Base-by-base conservation (phyloP, 306 rosid genomes). In the Quercus wislizeni region DNA sequence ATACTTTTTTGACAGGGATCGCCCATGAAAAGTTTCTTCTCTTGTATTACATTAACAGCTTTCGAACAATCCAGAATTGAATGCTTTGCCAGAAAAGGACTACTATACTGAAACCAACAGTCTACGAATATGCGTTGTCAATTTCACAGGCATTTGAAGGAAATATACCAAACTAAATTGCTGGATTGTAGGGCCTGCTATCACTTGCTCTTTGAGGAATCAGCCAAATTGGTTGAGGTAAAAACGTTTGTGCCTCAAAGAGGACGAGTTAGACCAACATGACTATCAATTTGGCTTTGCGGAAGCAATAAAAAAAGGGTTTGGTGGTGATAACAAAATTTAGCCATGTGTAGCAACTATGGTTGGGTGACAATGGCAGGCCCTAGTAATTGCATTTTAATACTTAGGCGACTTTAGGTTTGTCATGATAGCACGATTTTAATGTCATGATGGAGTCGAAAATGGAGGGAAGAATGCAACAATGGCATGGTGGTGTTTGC, bases 21-120 rank as follows among this genome's bases (percentile, higher is more conserved):
- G 19, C 35, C 75, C 74, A 55, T 65, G 25, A 67, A 76, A 81
- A 57, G 65, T 10, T 46, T 23, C 20, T 14, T n/a, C 51, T 56
- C 65, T 43, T 31, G 58, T 57, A 71, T 46, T 23, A 6, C 46
- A 38, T 38, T 38, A 7, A 8, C 31, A 43, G 25, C 63, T 73
- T 30, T 30, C 54, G 20, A 14, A 31, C 10, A 6, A 65, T 15
- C 35, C 55, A n/a, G 63, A 51, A 75, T 46, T 43, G 49, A 71
- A 55, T 74, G 70, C 61, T 55, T 63, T 75, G 76, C 43, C 82
- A 77, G 52, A 75, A 75, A 81, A 56, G 74, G 69, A 70, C 74
- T 18, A 12, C 14, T 59, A 23, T 55, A 20, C 54, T 46, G 21
- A n/a, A 73, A 41, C n/a, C 41, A 57, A 31, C 17, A 43, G 2